A percentile compares a stretch with the other conserved stretches of the same genome.
Conservation (phyloP, 768 basidiomycete species). For the Naganishia randhawae region DNA sequence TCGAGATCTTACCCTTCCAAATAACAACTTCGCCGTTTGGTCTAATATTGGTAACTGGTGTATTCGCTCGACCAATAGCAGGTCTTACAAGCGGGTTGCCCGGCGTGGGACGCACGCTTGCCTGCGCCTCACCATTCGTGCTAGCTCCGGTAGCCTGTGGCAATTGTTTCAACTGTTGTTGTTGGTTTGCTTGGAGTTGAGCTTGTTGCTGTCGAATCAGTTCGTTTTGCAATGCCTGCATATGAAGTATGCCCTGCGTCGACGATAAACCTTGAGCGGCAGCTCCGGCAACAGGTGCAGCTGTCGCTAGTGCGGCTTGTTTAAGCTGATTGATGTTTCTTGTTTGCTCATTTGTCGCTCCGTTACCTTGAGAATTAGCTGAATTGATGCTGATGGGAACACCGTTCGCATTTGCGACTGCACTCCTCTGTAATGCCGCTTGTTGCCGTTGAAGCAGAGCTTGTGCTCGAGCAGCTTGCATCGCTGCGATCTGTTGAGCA, state of each 20-base stretch:
- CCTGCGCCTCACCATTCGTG: neutral
- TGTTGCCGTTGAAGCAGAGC: constrained; percentile 11
- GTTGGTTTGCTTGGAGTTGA: constrained; percentile 14
- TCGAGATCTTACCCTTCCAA: constrained; percentile 17
- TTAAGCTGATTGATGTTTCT: constrained; percentile 21
- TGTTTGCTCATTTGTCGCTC: neutral
- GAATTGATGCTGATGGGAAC: neutral
- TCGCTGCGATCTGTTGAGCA: constrained; percentile 17
- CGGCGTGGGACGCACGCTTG: neutral
- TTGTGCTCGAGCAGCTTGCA: constrained; percentile 22
- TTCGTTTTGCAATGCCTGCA: constrained; percentile 29
- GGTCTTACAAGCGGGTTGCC: neutral
- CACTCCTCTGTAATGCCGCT: neutral
- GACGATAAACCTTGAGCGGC: neutral
- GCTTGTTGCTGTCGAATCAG: constrained; percentile 26
- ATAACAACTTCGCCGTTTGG: constrained; percentile 6
- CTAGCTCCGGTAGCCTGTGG: neutral
- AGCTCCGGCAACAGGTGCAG: constrained; percentile 14
- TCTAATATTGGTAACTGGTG: neutral
- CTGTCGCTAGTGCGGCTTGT: constrained; percentile 14
- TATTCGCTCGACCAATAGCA: neutral
- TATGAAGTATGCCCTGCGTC: constrained; percentile 22
- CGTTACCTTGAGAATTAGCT: neutral
- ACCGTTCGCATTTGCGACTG: constrained; percentile 1
- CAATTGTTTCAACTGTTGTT: neutral